phyloP scores from a whole-genome alignment of 1,284 basidiomycete species.

The Sporisorium reilianum region DNA sequence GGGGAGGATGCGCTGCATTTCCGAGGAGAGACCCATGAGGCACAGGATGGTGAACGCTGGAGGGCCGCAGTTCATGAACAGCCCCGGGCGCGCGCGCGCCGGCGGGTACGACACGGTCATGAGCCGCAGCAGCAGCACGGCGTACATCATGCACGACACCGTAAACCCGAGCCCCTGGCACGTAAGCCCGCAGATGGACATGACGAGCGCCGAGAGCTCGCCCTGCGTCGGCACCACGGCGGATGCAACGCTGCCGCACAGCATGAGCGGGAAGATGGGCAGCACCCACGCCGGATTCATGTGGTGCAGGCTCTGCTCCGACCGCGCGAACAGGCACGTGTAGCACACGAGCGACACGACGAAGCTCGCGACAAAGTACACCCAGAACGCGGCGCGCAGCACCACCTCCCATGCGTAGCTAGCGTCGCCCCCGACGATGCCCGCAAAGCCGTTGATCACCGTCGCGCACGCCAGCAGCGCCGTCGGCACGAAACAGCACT shows the following conservation, averaged over 20 bases:
- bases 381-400: conserved; percentile 23
- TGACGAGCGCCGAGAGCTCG: conserved; percentile 4
- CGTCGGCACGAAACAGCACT: conserved; percentile 45
- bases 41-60: conserved; percentile 46
- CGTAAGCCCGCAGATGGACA: conserved; percentile 32
- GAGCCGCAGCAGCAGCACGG: conserved; percentile 31
- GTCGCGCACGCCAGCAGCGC: conserved; percentile 32
- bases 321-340: conserved; percentile 8
- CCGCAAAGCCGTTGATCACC: conserved; percentile 17
- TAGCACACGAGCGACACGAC: conserved; percentile 20
- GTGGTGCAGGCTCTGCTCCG: conserved; percentile 26
- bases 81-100: conserved; percentile 20
- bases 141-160: conserved; percentile 39
- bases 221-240: conserved; percentile 17
- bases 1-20: conserved; percentile 17
- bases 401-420: neutral
- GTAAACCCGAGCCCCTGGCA: conserved; percentile 46
- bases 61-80: conserved; percentile 50
- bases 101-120: conserved; percentile 36
- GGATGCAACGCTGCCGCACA: conserved; percentile 33
- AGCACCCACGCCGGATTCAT: conserved; percentile 48
- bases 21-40: conserved; percentile 23
- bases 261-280: conserved; percentile 55
- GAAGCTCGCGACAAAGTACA: conserved; percentile 16
- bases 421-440: neutral